Base-by-base conservation (phyloP, 352 stramenopile genomes). In the Globisporangium viniferum region DNA sequence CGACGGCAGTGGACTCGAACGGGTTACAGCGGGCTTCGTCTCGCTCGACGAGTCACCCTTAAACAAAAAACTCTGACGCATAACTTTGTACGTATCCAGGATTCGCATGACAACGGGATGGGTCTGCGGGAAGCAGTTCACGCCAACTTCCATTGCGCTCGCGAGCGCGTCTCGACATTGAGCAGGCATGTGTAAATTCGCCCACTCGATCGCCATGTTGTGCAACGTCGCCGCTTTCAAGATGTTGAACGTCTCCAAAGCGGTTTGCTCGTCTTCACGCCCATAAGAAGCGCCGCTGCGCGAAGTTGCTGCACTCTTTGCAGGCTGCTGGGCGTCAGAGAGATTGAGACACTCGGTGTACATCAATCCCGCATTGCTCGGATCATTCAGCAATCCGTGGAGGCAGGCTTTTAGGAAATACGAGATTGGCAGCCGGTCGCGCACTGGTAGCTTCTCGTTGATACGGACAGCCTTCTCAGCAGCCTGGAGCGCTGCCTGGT, bases 201-300 rank as follows among this genome's bases (percentile, higher is more conserved):
- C 80, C 80, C 79, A 89, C 60, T 92, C 84, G 2, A 92, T 88
- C 6, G 84, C 77, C 73, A 92, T 76, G 48, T 92, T 92, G 71
- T 92, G 84, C 24, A 92, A 64, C 8, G 80, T 77, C n/a, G 81
- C 80, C 20, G 80, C 80, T 44, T 83, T 80, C 20, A 91, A 67
- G 12, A 82, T 77, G 41, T 79, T 49, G 65, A 85, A 75, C 33
- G 81, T 79, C 68, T 89, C 77, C 20, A 48, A 48, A n/a, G 67
- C 44, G 22, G 55, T 31, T 62, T 83, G 74, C 2, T 57, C 29
- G 20, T 61, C 68, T 20, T 64, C 35, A 2, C 31, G 24, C 4
- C 6, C 10, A 22, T 10, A 33, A 36, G 27, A 27, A 39, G 27
- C 15, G 24, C 12, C 20, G 18, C 59, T 48, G 24, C 4, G 22